phyloP scores from a whole-genome alignment of 306 rosid genomes.

The Prunus salicina region DNA sequence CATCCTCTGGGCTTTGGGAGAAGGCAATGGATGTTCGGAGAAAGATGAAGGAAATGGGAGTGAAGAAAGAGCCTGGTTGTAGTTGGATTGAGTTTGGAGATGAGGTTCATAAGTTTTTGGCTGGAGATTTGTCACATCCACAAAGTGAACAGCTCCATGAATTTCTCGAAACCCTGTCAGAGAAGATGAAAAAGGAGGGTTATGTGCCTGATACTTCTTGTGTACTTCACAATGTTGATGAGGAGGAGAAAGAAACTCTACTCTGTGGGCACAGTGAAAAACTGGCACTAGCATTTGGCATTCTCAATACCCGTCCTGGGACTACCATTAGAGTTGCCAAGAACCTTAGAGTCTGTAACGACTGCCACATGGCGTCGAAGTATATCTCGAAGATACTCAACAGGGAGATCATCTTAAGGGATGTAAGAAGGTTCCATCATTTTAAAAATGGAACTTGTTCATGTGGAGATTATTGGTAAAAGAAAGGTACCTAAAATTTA shows the following conservation, averaged over 20 bases:
- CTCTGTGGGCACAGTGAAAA: conserved; percentile 96
- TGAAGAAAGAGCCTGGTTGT: conserved; percentile 84
- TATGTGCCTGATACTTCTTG: conserved; percentile 87
- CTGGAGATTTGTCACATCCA: conserved; percentile 77
- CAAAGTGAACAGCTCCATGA: conserved; percentile 62
- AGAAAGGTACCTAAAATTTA: not conserved
- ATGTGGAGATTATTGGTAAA: conserved; percentile 90
- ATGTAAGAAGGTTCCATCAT: conserved; percentile 94
- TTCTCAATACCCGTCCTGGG: conserved; percentile 72
- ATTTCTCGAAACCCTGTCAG: conserved; percentile 55
- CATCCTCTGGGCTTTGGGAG: conserved; percentile 77
- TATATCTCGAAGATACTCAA: conserved; percentile 64
- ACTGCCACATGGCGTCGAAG: conserved; percentile 75
- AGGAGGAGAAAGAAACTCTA: conserved; percentile 77
- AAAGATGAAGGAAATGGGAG: conserved; percentile 82
- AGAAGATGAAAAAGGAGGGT: conserved; percentile 74
- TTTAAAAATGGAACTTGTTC: conserved; percentile 82
- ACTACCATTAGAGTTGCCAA: conserved; percentile 84
- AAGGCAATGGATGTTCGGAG: conserved; percentile 66
- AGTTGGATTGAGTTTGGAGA: conserved; percentile 88
- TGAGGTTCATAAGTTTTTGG: conserved; percentile 78
- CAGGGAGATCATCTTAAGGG: conserved; percentile 84
- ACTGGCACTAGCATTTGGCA: conserved; percentile 89
- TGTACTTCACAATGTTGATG: conserved; percentile 78
- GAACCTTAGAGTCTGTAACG: conserved; percentile 92